phyloP scores from a whole-genome alignment of 805 yeast genomes.

The Cyberlindnera samutprakarnensis region DNA sequence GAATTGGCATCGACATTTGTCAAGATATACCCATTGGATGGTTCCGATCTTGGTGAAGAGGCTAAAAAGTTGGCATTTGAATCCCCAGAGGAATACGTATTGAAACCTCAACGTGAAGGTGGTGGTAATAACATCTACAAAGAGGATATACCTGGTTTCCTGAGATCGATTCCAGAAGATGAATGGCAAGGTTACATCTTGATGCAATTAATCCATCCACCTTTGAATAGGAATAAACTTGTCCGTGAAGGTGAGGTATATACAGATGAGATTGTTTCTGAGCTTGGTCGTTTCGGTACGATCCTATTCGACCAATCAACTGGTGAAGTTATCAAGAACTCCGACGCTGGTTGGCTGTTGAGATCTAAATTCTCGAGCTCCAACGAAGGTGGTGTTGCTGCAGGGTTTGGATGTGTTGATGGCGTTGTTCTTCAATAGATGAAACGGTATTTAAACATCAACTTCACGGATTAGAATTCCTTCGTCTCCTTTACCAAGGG shows the following conservation, averaged over 20 bases:
- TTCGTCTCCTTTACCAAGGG: constrained; percentile 56
- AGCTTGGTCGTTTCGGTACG: constrained; percentile 87
- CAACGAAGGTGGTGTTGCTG: constrained; percentile 98
- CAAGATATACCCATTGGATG: constrained; percentile 79
- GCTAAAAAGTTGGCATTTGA: constrained; percentile 66
- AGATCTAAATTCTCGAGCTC: constrained; percentile 83
- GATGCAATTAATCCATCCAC: constrained; percentile 89
- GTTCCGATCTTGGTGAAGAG: constrained; percentile 46
- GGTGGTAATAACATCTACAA: constrained; percentile 96
- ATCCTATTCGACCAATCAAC: constrained; percentile 61
- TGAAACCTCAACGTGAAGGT: constrained; percentile 98
- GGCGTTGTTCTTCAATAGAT: constrained; percentile 34
- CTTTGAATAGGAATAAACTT: constrained; percentile 59
- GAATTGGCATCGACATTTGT: constrained; percentile 58
- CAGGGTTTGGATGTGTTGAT: constrained; percentile 97
- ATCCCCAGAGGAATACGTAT: constrained; percentile 63
- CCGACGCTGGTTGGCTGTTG: constrained; percentile 74
- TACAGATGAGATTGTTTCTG: constrained; percentile 77
- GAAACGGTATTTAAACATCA: constrained; percentile 19
- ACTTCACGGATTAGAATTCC: constrained; percentile 59
- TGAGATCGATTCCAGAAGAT: constrained; percentile 47
- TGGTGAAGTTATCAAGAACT: constrained; percentile 53
- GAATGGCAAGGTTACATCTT: constrained; percentile 89
- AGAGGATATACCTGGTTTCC: constrained; percentile 71
- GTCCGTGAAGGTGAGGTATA: constrained; percentile 56